Conservation (phyloP, 148 eudicot genomes). For the Rheum nobile region DNA sequence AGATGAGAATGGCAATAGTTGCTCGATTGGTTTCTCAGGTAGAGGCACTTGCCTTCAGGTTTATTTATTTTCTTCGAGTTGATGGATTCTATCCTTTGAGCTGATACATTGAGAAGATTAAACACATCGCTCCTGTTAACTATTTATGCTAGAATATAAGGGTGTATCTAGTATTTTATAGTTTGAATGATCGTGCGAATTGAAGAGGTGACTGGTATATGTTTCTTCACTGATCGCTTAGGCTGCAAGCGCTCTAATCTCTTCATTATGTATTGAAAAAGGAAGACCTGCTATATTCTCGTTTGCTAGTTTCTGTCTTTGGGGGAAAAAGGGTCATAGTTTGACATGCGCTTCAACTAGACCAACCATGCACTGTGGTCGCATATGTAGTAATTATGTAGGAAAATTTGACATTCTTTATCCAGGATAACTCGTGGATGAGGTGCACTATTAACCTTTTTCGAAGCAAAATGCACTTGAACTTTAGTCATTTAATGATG, state of each 20-base stretch:
- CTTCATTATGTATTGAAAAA: not conserved
- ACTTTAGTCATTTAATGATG: not conserved
- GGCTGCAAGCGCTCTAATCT: not conserved
- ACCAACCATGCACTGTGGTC: not conserved
- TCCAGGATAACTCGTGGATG: not conserved
- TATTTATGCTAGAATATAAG: not conserved
- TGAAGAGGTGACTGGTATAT: not conserved
- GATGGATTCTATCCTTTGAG: not conserved
- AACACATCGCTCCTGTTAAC: not conserved
- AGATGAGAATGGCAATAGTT: conserved; percentile 60
- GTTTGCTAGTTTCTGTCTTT: not conserved
- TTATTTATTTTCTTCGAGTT: conserved; percentile 14
- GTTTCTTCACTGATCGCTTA: not conserved
- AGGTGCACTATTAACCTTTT: not conserved
- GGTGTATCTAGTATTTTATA: not conserved
- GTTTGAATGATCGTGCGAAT: not conserved
- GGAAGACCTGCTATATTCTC: not conserved
- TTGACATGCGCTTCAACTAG: not conserved
- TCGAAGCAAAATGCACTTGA: not conserved
- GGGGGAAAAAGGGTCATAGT: not conserved
- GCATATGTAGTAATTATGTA: not conserved
- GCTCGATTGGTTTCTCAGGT: conserved; percentile 93
- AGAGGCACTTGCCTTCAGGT: conserved; percentile 20
- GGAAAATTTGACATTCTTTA: not conserved
- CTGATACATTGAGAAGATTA: not conserved